Evolutionary conservation across 23 red algal species (phyloP), one percentile per base, ranked within the genome.

Genomic region (Cyanidiococcus yangmingshanensis): DNA sequence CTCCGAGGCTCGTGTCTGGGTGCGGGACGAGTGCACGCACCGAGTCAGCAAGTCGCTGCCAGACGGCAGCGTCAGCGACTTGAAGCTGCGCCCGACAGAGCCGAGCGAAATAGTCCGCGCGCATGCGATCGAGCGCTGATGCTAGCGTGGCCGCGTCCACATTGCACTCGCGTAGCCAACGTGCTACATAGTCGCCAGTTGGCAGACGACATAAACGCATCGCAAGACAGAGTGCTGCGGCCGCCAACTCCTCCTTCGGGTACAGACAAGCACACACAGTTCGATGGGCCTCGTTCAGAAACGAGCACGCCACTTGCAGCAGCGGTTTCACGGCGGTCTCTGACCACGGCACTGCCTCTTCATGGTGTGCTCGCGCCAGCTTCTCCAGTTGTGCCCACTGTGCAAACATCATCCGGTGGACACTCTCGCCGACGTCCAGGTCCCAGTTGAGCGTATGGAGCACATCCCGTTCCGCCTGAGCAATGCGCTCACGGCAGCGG

Each of bases 291-390:
- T 71, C 63, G 63, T 71, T 71, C 27, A 71, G 63, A 71, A 71
- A 71, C 63, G 63, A 71, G 63, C 21, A 71, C 63, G 63, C 63
- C 7, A 71, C 63, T 29, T 71, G 63, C 63, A 71, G 63, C 63
- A 71, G 15, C 7, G n/a, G 7, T 71, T 30, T 7, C n/a, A 35
- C 63, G 63, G 3, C 27, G 12, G 63, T 71, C n/a, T 71, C 63
- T 27, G n/a, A 32, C 63, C 63, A 71, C 12, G 63, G 63, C 63
- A 71, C 21, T 3, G n/a, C 7, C 15, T 35, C 32, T 3, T 29
- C 63, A 29, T 35, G 3, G 3, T 30, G n/a, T 7, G 63, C 63
- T 7, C 63, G 63, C 7, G 27, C 27, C 12, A 35, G 32, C 63
- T 25, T 32, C 27, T 71, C 63, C 63, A 71, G 27, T 29, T 17